Conservation (phyloP, 108 stramenopile genomes). For the Cylindrotheca closterium region DNA sequence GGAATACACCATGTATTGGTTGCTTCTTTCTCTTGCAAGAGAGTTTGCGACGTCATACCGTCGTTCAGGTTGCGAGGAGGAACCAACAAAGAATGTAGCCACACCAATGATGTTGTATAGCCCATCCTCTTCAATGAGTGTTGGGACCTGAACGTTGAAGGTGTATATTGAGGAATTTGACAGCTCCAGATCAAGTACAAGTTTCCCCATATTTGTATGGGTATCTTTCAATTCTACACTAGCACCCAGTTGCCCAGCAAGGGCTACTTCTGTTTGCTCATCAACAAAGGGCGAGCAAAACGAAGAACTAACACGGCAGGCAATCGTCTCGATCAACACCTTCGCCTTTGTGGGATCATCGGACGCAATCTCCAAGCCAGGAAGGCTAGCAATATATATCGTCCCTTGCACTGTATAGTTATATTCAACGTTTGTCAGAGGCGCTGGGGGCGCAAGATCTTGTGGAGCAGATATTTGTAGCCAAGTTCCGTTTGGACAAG, state of each 20-base stretch:
- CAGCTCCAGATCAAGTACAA: not conserved
- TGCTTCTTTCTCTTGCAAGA: not conserved
- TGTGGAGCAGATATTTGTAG: not conserved
- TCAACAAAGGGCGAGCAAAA: constrained; percentile 42
- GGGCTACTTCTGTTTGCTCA: constrained; percentile 7
- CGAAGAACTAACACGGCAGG: not conserved
- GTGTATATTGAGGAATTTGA: not conserved
- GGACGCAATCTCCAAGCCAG: constrained; percentile 5
- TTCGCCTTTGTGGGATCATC: constrained; percentile 4
- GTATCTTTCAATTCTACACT: not conserved
- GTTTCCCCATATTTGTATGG: not conserved
- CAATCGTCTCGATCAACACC: not conserved
- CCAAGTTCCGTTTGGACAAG: constrained; percentile 11
- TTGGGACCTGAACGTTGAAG: constrained; percentile 11
- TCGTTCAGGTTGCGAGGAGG: not conserved
- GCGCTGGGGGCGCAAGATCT: not conserved
- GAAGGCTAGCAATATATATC: constrained; percentile 3
- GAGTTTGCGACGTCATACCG: constrained; percentile 36
- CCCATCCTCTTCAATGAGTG: constrained; percentile 13
- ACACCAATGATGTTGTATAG: constrained; percentile 19
- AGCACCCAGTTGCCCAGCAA: not conserved
- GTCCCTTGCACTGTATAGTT: constrained; percentile 11
- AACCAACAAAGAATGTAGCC: constrained; percentile 13
- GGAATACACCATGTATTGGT: constrained; percentile 7
- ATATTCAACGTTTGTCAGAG: constrained; percentile 10